These are phyloP conservation scores for Medicago truncatula DNA, from an alignment of 306 rosid genomes.

Conservation along the genomic window MtrunA17r5.0-ANR NC_053045.1:25281501-25282000, in stretches of 20 bases:
- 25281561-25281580: constrained; percentile 48
- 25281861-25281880: constrained; percentile 44
- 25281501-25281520: constrained; percentile 53
- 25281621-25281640: constrained; percentile 17
- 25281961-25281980: constrained; percentile 57
- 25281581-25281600: constrained; percentile 49
- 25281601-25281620: constrained; percentile 28
- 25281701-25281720: neutral
- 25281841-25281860: constrained; percentile 45
- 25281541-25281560: constrained; percentile 55
- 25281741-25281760: constrained; percentile 72
- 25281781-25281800: constrained; percentile 63
- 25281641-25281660: constrained; percentile 16
- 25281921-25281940: constrained; percentile 50
- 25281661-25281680: neutral
- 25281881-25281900: constrained; percentile 33
- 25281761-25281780: constrained; percentile 65
- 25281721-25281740: constrained; percentile 49
- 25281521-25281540: constrained; percentile 51
- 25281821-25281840: constrained; percentile 72
- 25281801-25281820: constrained; percentile 58
- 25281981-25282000: constrained; percentile 53
- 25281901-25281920: constrained; percentile 54
- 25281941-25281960: constrained; percentile 71
- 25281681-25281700: neutral